Conservation (phyloP, 352 stramenopile species). For the Peronospora belbahrii region DNA sequence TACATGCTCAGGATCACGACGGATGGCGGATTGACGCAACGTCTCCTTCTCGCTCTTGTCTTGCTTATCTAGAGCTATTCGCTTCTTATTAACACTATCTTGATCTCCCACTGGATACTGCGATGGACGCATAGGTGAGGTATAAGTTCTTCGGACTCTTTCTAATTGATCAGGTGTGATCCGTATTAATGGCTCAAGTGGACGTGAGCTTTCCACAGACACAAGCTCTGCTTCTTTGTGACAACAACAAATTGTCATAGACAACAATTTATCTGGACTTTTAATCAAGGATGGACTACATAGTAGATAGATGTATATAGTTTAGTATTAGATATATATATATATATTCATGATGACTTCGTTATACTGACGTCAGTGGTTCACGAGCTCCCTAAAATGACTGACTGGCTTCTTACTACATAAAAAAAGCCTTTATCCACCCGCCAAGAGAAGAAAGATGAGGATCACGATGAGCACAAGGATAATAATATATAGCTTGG, state of each 20-base stretch:
- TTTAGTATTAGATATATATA: no score
- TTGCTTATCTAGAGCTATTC: background rate
- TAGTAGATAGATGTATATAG: no score
- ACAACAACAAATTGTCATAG: slow-evolving; percentile 24
- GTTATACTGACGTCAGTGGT: background rate
- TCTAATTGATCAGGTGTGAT: slow-evolving; percentile 18
- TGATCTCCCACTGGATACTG: slow-evolving; percentile 24
- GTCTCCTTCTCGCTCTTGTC: slow-evolving; percentile 7
- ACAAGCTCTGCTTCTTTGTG: slow-evolving; percentile 4
- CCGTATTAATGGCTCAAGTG: background rate
- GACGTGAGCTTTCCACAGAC: slow-evolving; percentile 17
- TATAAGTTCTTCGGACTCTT: slow-evolving; percentile 26
- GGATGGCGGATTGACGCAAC: slow-evolving; percentile 12
- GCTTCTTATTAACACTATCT: slow-evolving; percentile 1
- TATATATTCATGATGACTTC: no score
- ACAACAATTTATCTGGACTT: no score
- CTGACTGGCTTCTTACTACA: slow-evolving; percentile 11
- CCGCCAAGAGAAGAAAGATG: slow-evolving; percentile 81
- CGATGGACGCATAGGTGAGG: slow-evolving; percentile 31
- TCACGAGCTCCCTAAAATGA: slow-evolving; percentile 1
- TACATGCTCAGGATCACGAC: slow-evolving; percentile 22
- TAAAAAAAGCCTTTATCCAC: slow-evolving; percentile 26
- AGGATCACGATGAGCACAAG: slow-evolving; percentile 80
- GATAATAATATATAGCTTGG: slow-evolving; percentile 90
- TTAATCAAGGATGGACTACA: background rate